Evolutionary conservation across 257 asterid genomes (phyloP).

Genomic region (Mitragyna speciosa): DNA sequence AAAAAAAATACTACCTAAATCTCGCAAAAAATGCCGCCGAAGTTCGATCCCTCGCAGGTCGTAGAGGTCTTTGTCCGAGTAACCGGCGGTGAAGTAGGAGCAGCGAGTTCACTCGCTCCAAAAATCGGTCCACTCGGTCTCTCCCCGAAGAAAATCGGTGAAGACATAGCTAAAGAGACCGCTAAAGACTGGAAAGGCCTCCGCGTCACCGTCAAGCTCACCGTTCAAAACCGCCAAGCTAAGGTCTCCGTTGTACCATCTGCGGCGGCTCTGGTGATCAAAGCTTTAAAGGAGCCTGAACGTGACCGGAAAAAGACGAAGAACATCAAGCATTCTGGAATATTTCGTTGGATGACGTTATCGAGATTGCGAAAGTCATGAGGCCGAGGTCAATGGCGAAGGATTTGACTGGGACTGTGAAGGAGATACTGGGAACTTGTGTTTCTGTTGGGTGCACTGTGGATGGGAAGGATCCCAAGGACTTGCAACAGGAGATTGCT

Average conservation of each 20-base stretch:
- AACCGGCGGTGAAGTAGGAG: slow-evolving; percentile 75
- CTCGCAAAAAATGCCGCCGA: slow-evolving; percentile 58
- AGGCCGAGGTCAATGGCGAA: slow-evolving; percentile 63
- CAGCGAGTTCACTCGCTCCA: slow-evolving; percentile 73
- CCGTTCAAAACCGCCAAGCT: slow-evolving; percentile 69
- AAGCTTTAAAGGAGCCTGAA: slow-evolving; percentile 76
- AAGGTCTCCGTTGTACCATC: slow-evolving; percentile 71
- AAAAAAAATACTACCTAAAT: slow-evolving; percentile 34
- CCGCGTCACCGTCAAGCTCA: slow-evolving; percentile 62
- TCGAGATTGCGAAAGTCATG: slow-evolving; percentile 68
- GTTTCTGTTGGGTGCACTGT: slow-evolving; percentile 81
- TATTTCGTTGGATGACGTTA: slow-evolving; percentile 56
- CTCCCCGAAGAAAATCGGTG: slow-evolving; percentile 69
- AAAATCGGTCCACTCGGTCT: slow-evolving; percentile 78
- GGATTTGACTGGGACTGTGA: slow-evolving; percentile 62
- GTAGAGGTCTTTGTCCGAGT: slow-evolving; percentile 75
- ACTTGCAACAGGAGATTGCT: slow-evolving; percentile 63
- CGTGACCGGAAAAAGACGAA: slow-evolving; percentile 66
- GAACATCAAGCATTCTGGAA: slow-evolving; percentile 63
- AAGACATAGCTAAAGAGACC: slow-evolving; percentile 71
- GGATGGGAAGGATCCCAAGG: slow-evolving; percentile 75
- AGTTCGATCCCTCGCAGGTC: slow-evolving; percentile 69
- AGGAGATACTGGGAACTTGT: slow-evolving; percentile 78
- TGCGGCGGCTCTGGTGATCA: slow-evolving; percentile 68
- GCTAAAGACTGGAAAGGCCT: slow-evolving; percentile 78